Evolutionary conservation across 2,329 filamentous ascomycete genomes (phyloP).

Genomic region (Fusarium praegraminearum): DNA sequence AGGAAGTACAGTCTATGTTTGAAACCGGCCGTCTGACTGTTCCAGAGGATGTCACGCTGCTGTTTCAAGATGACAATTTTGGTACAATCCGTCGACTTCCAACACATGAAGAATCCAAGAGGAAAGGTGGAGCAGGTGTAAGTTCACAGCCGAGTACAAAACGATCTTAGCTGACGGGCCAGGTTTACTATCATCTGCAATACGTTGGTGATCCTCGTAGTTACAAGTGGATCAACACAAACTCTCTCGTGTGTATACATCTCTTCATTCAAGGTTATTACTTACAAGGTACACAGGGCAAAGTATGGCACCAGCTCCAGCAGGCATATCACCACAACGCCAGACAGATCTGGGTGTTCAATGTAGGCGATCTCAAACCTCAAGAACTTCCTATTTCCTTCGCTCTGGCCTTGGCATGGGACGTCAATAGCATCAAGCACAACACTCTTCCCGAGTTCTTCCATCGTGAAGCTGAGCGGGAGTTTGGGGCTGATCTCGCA

Average conservation of each 20-base stretch:
- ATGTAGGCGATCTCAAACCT: conserved; percentile 72
- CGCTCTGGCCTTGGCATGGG: conserved; percentile 68
- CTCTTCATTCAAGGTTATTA: accelerated
- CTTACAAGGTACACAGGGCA: conserved; percentile 43
- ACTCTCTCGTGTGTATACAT: conserved; percentile 59
- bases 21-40: conserved; percentile 67
- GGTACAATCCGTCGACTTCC: conserved; percentile 70
- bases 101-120: conserved; percentile 61
- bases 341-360: conserved; percentile 70
- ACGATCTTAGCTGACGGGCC: not conserved
- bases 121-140: conserved; percentile 69
- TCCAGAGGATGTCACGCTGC: conserved; percentile 70
- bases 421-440: conserved; percentile 60
- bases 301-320: conserved; percentile 64
- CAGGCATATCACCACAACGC: conserved; percentile 63
- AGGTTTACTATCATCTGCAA: conserved; percentile 67
- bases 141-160: not conserved
- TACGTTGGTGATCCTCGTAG: conserved; percentile 71
- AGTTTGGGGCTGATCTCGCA: conserved; percentile 60
- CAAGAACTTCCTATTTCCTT: conserved; percentile 67
- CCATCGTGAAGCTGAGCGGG: conserved; percentile 59
- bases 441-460: conserved; percentile 58
- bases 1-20: conserved; percentile 73
- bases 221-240: conserved; percentile 73
- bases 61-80: conserved; percentile 74